phyloP scores from a whole-genome alignment of 2,329 filamentous ascomycete genomes.

The Trichoderma sp. region DNA sequence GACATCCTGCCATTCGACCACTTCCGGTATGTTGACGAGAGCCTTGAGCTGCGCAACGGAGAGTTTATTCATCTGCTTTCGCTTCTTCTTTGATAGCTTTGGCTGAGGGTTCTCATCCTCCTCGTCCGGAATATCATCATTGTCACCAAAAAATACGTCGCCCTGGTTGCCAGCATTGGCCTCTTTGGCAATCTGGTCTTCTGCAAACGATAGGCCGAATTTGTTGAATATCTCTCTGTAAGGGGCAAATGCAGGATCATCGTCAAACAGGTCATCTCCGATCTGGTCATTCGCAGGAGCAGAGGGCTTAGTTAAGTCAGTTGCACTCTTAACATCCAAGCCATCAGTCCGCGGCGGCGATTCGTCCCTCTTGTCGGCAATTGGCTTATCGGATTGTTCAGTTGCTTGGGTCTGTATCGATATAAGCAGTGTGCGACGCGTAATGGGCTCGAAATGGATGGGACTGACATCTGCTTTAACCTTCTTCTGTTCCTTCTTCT shows the following conservation, averaged over 20 bases:
- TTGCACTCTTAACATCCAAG: conserved; percentile 23
- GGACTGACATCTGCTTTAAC: conserved; percentile 51
- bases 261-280: conserved; percentile 58
- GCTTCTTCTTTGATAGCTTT: conserved; percentile 90
- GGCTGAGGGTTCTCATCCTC: conserved; percentile 66
- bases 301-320: conserved; percentile 35
- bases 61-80: conserved; percentile 85
- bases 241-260: conserved; percentile 76
- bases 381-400: background rate
- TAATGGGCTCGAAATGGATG: background rate
- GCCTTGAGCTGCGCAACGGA: conserved; percentile 96
- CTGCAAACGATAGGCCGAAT: conserved; percentile 65
- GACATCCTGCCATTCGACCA: conserved; percentile 96
- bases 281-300: conserved; percentile 48
- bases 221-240: conserved; percentile 80
- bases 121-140: conserved; percentile 82
- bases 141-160: conserved; percentile 77
- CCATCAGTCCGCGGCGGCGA: conserved; percentile 1
- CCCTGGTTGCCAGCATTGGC: conserved; percentile 72
- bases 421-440: background rate
- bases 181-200: conserved; percentile 62
- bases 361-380: background rate
- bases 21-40: conserved; percentile 82
- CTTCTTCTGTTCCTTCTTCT: conserved; percentile 90
- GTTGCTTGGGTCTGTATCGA: background rate